phyloP scores from a whole-genome alignment of 2,329 filamentous ascomycete genomes.

The Elsinoe ampelina region DNA sequence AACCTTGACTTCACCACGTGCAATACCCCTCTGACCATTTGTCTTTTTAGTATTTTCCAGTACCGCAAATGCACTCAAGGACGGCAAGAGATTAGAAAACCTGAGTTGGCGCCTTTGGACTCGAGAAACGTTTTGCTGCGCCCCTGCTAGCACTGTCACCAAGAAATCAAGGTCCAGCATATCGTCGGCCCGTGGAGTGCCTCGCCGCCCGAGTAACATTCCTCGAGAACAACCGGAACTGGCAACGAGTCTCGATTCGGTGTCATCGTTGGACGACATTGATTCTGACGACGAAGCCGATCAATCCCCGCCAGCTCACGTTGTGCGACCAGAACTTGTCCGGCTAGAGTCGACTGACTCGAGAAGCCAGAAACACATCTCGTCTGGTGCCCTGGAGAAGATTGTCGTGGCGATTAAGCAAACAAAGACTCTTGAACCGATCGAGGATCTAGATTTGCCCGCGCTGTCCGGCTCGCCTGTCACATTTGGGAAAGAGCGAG shows the following conservation, averaged over 20 bases:
- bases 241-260: slow-evolving; percentile 39
- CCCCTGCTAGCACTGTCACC: slow-evolving; percentile 41
- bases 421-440: slow-evolving; percentile 58
- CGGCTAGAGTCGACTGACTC: slow-evolving; percentile 61
- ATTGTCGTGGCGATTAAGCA: slow-evolving; percentile 90
- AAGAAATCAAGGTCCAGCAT: slow-evolving; percentile 20
- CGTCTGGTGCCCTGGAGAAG: slow-evolving; percentile 84
- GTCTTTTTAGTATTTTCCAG: slow-evolving; percentile 60
- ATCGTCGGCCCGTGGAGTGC: slow-evolving; percentile 17
- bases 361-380: slow-evolving; percentile 79
- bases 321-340: slow-evolving; percentile 52
- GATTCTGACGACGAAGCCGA: slow-evolving; percentile 38
- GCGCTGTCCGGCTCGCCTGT: slow-evolving; percentile 14
- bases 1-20: not conserved
- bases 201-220: slow-evolving; percentile 21
- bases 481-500: not conserved
- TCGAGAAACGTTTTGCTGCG: slow-evolving; percentile 82
- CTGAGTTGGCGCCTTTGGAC: slow-evolving; percentile 95
- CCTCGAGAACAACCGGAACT: slow-evolving; percentile 32
- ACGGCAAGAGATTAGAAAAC: slow-evolving; percentile 88
- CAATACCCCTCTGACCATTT: slow-evolving; percentile 2
- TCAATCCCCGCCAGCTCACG: slow-evolving; percentile 37
- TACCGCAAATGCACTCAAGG: slow-evolving; percentile 86
- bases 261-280: slow-evolving; percentile 32
- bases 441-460: slow-evolving; percentile 35